These are phyloP conservation scores for Beauveria sp. DNA, from an alignment of 2,329 filamentous ascomycete species.

Conservation along the genomic window DNA sequence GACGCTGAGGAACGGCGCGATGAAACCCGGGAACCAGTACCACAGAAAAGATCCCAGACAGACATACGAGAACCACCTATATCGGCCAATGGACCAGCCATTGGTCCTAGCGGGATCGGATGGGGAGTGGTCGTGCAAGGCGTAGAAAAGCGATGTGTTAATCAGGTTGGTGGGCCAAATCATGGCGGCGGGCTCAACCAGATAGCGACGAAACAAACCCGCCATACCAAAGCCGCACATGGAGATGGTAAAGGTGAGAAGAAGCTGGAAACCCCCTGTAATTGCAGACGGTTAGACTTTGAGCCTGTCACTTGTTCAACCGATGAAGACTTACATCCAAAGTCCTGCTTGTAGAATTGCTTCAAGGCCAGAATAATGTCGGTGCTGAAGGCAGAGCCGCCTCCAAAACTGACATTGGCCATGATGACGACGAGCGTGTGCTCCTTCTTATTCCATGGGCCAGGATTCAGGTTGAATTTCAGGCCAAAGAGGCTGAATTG, in stretches of 20 bases:
- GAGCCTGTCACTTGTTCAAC: constrained; percentile 45
- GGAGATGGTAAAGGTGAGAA: constrained; percentile 30
- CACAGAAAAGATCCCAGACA: constrained; percentile 37
- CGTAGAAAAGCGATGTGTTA: constrained; percentile 40
- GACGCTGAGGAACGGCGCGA: constrained; percentile 41
- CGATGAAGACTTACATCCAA: constrained; percentile 17
- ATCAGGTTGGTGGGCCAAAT: constrained; percentile 48
- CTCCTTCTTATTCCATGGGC: constrained; percentile 39
- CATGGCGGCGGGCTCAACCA: constrained; percentile 53
- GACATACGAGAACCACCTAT: constrained; percentile 38
- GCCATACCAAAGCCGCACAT: constrained; percentile 32
- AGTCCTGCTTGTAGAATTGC: constrained; percentile 31
- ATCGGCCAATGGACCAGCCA: constrained; percentile 38
- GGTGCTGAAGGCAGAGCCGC: constrained; percentile 34
- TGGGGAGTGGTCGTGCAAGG: constrained; percentile 33
- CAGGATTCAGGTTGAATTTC: constrained; percentile 28
- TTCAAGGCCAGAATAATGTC: constrained; percentile 35
- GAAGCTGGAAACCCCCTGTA: constrained; percentile 35
- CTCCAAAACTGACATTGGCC: constrained; percentile 38
- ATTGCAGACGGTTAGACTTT: constrained; percentile 58
- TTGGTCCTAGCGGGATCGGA: constrained; percentile 32
- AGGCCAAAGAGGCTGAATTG: constrained; percentile 16
- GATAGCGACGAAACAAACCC: constrained; percentile 43
- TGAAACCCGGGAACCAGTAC: constrained; percentile 46
- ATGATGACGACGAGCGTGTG: constrained; percentile 38